phyloP scores from a whole-genome alignment of 2,329 filamentous ascomycete species.

The Pleoardoris graminearum region DNA sequence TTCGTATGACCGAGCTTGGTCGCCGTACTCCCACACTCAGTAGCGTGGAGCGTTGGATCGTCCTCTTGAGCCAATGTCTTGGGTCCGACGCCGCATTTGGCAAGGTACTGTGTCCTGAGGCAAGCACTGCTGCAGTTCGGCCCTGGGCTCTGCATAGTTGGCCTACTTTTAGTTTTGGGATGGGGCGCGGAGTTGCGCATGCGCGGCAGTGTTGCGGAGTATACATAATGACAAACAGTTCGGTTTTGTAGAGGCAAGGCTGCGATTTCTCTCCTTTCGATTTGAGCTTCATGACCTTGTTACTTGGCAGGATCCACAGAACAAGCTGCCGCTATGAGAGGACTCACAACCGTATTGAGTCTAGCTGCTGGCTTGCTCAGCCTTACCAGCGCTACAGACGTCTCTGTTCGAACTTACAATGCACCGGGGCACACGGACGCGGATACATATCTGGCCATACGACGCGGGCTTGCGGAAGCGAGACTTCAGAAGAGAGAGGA shows the following conservation, averaged over 20 bases:
- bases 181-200: not conserved
- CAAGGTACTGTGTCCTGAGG: not conserved
- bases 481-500: constrained; percentile 16
- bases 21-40: constrained; percentile 1
- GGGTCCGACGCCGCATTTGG: constrained; percentile 1
- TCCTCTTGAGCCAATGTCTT: not conserved
- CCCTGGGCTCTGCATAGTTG: constrained; percentile 1
- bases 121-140: constrained; percentile 5
- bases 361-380: constrained; percentile 9
- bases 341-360: not conserved
- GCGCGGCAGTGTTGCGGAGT: not conserved
- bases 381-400: constrained; percentile 10
- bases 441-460: constrained; percentile 19
- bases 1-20: not conserved
- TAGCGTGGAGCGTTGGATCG: not conserved
- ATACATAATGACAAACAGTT: not conserved
- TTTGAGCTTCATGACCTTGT: not conserved
- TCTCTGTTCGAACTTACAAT: constrained; percentile 15
- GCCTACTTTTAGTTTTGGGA: constrained; percentile 1
- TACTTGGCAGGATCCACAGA: not conserved
- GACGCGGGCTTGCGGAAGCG: constrained; percentile 17
- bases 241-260: not conserved
- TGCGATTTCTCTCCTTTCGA: not conserved
- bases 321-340: not conserved
- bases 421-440: constrained; percentile 17